These are phyloP conservation scores for Funneliformis geosporum DNA, from an alignment of 192 early-diverging fungal genomes.

Conservation along the genomic window DNA sequence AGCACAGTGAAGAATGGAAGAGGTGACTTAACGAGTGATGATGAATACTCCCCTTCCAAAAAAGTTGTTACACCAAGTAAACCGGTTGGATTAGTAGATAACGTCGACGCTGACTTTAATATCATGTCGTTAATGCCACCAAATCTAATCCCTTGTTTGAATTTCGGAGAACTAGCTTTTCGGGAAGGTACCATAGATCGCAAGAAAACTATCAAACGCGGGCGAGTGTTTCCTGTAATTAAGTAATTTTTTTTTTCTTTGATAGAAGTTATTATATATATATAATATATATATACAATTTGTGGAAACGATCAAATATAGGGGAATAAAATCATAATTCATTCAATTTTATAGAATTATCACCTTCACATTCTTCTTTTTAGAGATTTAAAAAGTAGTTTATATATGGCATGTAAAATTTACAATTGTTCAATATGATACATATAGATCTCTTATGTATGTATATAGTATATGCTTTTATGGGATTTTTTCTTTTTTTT, in stretches of 20 bases:
- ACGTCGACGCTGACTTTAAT: conserved; percentile 10
- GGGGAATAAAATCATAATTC: too few relatives aligned
- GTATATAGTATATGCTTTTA: too few relatives aligned
- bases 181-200: conserved; percentile 25
- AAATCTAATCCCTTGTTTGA: conserved; percentile 25
- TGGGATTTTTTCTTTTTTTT: too few relatives aligned
- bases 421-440: too few relatives aligned
- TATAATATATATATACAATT: too few relatives aligned
- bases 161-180: conserved; percentile 13
- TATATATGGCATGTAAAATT: too few relatives aligned
- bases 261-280: too few relatives aligned
- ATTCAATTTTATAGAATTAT: too few relatives aligned
- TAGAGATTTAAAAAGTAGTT: too few relatives aligned
- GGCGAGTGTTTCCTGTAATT: not conserved
- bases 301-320: too few relatives aligned
- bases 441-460: too few relatives aligned
- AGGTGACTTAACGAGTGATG: not conserved
- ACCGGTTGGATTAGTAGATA: not conserved
- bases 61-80: not conserved
- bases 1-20: not conserved
- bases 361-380: too few relatives aligned
- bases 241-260: not conserved
- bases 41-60: not conserved
- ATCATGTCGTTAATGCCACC: conserved; percentile 19
- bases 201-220: conserved; percentile 20